Evolutionary conservation across 2,329 filamentous ascomycete species (phyloP), one percentile per base, ranked within the genome.

Genomic region (Hypoxylon sp.): DNA sequence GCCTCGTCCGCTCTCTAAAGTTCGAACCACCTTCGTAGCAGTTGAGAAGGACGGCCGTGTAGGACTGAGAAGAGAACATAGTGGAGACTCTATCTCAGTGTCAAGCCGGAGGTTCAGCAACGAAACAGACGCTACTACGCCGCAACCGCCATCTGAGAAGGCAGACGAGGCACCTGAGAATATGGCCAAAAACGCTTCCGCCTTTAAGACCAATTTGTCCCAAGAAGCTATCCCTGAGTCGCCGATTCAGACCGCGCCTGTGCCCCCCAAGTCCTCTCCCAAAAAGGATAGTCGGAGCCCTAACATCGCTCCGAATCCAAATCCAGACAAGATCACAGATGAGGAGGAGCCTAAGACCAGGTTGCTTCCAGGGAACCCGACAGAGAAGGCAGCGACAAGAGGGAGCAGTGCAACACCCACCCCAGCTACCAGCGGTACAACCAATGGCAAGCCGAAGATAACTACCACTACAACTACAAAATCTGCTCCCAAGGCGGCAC

Each of bases 1-100:
- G 17, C 87, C 88, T 32, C 85, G 91, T 74, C 91, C 89, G 24
- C 85, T 93, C 44, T 93, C 91, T 69, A 93, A 91, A 80, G 89
- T 94, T 47, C 87, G 91, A 72, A 92, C 91, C 39, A 92, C 84
- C 77, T 94, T 94, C 77, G 87, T 94, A 57, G 88, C 91, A 17
- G 86, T 94, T 50, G 91, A 93, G 76, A 88, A 88, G 69, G 86
- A 88, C 79, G 87, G 87, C 59, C 82, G 85, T 48, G 81, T 89
- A 72, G 87, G 87, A 50, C 78, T 89, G 31, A 83, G 81, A 74
- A 78, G 82, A 65, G 80, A 84, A 46, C 77, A 76, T 24, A 85
- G 83, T 69, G 76, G 78, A 44, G 83, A 85, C 27, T 84, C 83
- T 0, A 76, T 75, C 44, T 76, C 79, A 5, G 79, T 78, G 6